A percentile compares a stretch with the other conserved stretches of the same genome.
Evolutionary conservation across 2,329 filamentous ascomycete species (phyloP).

Genomic region (Colletotrichum sp.): DNA sequence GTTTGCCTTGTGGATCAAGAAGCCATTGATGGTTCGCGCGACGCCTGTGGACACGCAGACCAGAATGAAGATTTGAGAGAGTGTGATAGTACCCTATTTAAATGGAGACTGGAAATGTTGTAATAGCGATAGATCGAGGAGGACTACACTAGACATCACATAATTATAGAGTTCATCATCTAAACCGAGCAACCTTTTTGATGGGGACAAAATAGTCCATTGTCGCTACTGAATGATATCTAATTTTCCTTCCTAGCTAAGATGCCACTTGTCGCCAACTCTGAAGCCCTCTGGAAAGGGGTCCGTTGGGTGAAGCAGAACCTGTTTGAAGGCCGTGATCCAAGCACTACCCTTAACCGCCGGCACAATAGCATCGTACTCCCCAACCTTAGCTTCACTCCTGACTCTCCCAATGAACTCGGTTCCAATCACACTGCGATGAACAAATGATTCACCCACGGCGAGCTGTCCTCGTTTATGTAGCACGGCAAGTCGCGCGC

Average conservation of each 20-base stretch:
- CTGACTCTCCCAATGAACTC: constrained; percentile 44
- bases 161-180: background rate
- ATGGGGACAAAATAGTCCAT: no score
- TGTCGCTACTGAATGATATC: background rate
- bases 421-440: constrained; percentile 29
- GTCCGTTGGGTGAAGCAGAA: constrained; percentile 47
- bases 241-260: background rate
- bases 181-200: background rate
- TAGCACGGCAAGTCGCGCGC: constrained; percentile 46
- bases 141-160: background rate
- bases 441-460: constrained; percentile 41
- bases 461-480: constrained; percentile 44
- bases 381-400: constrained; percentile 39
- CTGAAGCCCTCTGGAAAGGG: constrained; percentile 43
- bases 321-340: constrained; percentile 50
- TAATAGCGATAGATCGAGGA: background rate
- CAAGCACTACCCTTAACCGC: constrained; percentile 48
- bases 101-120: accelerated
- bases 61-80: background rate
- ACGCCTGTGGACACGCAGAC: background rate
- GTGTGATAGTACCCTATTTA: accelerated
- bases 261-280: background rate
- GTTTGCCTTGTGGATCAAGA: constrained; percentile 11
- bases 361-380: constrained; percentile 44
- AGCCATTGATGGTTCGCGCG: background rate